Evolutionary conservation across 169 alveolate genomes (phyloP), one percentile per base, ranked within the genome.

Genomic region (Babesia sp.): DNA sequence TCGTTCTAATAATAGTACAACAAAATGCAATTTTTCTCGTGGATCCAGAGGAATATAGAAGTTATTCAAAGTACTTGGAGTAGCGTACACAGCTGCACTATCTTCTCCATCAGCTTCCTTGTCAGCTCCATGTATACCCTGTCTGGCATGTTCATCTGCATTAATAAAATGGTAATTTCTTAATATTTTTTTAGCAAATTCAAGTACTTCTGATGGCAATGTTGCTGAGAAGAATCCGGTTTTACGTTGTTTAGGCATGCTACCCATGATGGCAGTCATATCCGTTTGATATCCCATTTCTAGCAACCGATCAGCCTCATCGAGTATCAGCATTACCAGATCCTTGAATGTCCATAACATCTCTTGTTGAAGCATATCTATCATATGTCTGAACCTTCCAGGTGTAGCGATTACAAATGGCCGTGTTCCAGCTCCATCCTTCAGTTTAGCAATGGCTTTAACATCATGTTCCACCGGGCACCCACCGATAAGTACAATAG

Each of bases 191-290:
- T 72, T 71, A 8, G 84, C 71, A 9, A 81, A 74, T 7, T 12
- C 48, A 31, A 61, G 20, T 12, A 72, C 77, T 39, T 56, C 85
- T 6, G 41, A 37, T 1, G 84, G 56, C 57, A 81, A 48, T 0
- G 99, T 96, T 7, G 99, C 99, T 0, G 98, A 95, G 85, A 94
- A 96, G 48, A 96, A 69, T 0, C 98, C 98, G 9, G 98, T 95
- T 71, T 97, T 91, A 82, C 99, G 92, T 66, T 95, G 94, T 71
- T 93, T 96, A 18, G 99, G 99, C 36, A 96, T 54, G 29, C 74
- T 84, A 16, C 86, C 85, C 29, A 96, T 58, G 24, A 95, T 93
- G 56, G 70, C 60, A 11, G 84, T 71, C 54, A 96, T 77, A 57
- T 94, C 92, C 44, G 80, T 93, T 71, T 94, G 94, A 90, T 90